Evolutionary conservation across 345 rosid genomes (phyloP).

Genomic region (Capsella bursapastoris): DNA sequence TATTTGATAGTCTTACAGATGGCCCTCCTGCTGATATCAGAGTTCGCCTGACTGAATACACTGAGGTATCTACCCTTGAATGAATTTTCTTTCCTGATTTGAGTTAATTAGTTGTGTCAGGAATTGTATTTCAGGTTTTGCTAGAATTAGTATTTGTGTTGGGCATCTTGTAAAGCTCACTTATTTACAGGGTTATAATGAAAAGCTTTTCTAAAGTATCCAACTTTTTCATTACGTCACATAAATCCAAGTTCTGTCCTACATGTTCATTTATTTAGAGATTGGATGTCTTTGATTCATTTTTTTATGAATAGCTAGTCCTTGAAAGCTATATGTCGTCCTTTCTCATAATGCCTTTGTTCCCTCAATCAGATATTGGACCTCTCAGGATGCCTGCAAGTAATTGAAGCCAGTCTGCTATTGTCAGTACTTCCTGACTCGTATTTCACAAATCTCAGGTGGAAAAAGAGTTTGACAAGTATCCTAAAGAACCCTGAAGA

Average conservation of each 20-base stretch:
- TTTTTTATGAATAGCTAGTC: slow-evolving; percentile 4
- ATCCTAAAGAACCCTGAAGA: slow-evolving; percentile 42
- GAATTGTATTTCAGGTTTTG: slow-evolving; percentile 1
- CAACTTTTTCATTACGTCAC: not conserved
- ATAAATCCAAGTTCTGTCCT: slow-evolving; percentile 14
- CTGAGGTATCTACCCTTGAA: slow-evolving; percentile 54
- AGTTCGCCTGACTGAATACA: slow-evolving; percentile 63
- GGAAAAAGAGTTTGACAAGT: slow-evolving; percentile 45
- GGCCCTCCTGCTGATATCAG: slow-evolving; percentile 50
- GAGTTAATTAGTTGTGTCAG: slow-evolving; percentile 30
- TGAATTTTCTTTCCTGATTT: slow-evolving; percentile 17
- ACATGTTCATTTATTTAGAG: slow-evolving; percentile 9
- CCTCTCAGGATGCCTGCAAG: slow-evolving; percentile 71
- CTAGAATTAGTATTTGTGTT: not conserved
- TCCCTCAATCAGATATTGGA: slow-evolving; percentile 60
- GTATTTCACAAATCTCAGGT: slow-evolving; percentile 33
- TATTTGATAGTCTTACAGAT: slow-evolving; percentile 47
- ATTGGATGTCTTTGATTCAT: slow-evolving; percentile 14
- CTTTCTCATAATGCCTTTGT: slow-evolving; percentile 21
- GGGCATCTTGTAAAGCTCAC: not conserved
- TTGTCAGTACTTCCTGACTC: slow-evolving; percentile 57
- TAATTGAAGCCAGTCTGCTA: slow-evolving; percentile 55
- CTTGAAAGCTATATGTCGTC: slow-evolving; percentile 6
- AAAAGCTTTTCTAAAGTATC: not conserved
- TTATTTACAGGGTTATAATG: slow-evolving; percentile 9